Conservation (phyloP, 805 yeast species). For the Ogataea corticis region DNA sequence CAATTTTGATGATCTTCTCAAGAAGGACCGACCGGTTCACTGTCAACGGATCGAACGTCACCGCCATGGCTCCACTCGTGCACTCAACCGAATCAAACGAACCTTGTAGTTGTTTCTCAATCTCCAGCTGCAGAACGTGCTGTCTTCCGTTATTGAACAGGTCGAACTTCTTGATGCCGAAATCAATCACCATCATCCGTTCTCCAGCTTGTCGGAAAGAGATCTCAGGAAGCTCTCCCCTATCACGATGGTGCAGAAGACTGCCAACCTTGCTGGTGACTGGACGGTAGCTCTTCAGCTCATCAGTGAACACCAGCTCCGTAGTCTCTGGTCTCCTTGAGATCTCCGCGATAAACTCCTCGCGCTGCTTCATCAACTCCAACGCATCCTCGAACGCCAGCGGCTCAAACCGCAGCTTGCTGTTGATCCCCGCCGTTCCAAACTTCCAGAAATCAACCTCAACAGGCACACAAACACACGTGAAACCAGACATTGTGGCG, state of each 20-base stretch:
- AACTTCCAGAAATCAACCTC: constrained; percentile 98
- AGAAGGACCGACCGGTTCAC: constrained; percentile 64
- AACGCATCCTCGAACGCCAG: constrained; percentile 69
- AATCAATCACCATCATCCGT: constrained; percentile 86
- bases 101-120: constrained; percentile 55
- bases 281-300: constrained; percentile 52
- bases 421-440: constrained; percentile 97
- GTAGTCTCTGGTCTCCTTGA: constrained; percentile 35
- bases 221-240: constrained; percentile 59
- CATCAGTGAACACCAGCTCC: constrained; percentile 61
- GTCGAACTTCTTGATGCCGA: constrained; percentile 86
- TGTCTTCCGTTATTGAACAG: constrained; percentile 68
- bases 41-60: constrained; percentile 70
- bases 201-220: constrained; percentile 97
- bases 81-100: constrained; percentile 95
- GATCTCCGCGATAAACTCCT: constrained; percentile 44
- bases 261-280: constrained; percentile 13
- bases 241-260: constrained; percentile 21
- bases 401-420: constrained; percentile 75
- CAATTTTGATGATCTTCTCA: constrained; percentile 66
- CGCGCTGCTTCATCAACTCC: constrained; percentile 59
- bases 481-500: constrained; percentile 96
- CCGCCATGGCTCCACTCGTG: constrained; percentile 91
- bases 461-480: constrained; percentile 92
- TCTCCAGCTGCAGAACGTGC: constrained; percentile 74